A percentile compares a stretch with the other conserved stretches of the same genome.
These are phyloP conservation scores for Russula virescens DNA, from an alignment of 768 basidiomycete species.

Conservation along the genomic window DNA sequence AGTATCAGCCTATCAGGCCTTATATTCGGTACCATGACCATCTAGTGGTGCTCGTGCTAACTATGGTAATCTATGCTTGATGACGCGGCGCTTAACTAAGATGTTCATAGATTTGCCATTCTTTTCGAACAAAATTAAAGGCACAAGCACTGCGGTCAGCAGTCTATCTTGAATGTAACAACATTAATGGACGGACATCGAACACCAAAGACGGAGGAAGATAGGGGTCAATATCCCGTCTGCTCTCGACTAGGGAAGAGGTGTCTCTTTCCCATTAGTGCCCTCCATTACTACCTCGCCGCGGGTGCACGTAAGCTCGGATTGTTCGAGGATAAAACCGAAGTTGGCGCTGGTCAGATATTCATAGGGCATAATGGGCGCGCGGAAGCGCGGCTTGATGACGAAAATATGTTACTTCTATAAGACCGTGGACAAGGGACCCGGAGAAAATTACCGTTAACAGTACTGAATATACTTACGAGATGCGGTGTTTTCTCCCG, in stretches of 20 bases:
- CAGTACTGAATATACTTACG: background rate
- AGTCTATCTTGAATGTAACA: background rate
- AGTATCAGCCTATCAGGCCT: background rate
- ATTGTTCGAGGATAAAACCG: background rate
- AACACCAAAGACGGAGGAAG: background rate
- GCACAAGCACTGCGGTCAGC: conserved; percentile 1
- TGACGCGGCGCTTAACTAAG: background rate
- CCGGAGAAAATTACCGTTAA: background rate
- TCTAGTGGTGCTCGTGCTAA: background rate
- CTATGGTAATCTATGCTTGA: background rate
- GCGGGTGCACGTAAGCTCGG: background rate
- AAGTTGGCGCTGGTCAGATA: background rate
- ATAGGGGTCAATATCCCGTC: background rate
- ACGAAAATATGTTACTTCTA: too few species aligned
- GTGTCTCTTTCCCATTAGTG: background rate
- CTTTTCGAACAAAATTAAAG: background rate
- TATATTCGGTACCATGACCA: background rate
- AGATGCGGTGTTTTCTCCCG: background rate
- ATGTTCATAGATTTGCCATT: background rate
- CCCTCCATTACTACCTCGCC: background rate
- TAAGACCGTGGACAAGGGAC: background rate
- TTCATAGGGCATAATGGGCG: too few species aligned
- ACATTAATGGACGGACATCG: background rate
- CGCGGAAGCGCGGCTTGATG: too few species aligned
- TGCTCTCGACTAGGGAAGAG: background rate